Evolutionary conservation across 345 rosid genomes (phyloP), one percentile per base, ranked within the genome.

Genomic region (Bruguiera parviflora): DNA sequence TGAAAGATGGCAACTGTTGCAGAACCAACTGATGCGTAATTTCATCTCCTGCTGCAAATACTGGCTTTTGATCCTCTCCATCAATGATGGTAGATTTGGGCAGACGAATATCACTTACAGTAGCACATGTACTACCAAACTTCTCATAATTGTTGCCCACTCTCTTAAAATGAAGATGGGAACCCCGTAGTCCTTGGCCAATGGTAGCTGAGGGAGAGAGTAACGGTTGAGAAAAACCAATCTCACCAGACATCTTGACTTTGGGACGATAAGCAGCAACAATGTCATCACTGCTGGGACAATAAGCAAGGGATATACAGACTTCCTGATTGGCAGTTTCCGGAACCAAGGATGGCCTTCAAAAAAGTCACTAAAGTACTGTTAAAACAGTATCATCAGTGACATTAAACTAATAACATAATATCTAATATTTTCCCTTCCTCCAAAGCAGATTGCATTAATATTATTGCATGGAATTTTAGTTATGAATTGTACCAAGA

Each of bases 261-360:
- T 78, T 84, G 7, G 97, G 96, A 68, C 98, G 96, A 65, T 81
- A 94, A 9, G 96, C 80, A 68, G 90, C 92, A 65, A 94, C 85
- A 28, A 89, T 73, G 71, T 86, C 87, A 46, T 86, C 79, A 16
- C 78, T 84, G 63, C 70, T 62, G 35, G 84, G 79, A 72, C 86
- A 84, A 71, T 84, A 81, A 43, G 98, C 84, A 61, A 89, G 84
- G 47, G 97, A 88, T 21, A 89, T 88, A 71, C 98, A 94, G 22
- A 85, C 90, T 73, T 96, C 98, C 80, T 75, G 81, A 77, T 82
- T 79, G 66, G 72, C 85, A 13, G 89, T 78, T 73, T 77, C 87
- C 13, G 88, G 75, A 72, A 94, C 69, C 79, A 86, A 61, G 46
- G 61, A 64, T 61, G 89, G 85, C 85, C 98, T 93, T 75, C 78